A percentile compares a stretch with the other conserved stretches of the same genome.
phyloP scores from a whole-genome alignment of 2,329 filamentous ascomycete genomes.

The Aspergillus sp. region DNA sequence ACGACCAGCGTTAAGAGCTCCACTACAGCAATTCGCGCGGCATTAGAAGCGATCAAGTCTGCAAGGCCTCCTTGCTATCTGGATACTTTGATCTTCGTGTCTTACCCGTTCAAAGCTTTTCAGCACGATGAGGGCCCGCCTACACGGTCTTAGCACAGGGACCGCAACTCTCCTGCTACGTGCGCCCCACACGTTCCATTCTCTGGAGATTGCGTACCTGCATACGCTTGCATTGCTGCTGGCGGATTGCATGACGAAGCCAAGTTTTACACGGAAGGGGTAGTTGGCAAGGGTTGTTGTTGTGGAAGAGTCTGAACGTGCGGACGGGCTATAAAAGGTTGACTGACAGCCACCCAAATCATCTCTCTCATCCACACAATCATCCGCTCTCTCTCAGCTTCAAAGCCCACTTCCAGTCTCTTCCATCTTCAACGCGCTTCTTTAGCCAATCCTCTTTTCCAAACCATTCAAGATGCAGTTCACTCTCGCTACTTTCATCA shows the following conservation, averaged over 20 bases:
- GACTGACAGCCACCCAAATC: background rate
- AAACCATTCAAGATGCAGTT: constrained; percentile 1
- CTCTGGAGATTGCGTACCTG: background rate
- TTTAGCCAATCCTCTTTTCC: background rate
- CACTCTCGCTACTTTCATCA: background rate
- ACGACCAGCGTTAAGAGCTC: too few relatives aligned
- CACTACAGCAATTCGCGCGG: too few relatives aligned
- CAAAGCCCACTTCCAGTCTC: background rate
- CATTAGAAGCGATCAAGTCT: too few relatives aligned
- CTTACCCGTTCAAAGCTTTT: too few relatives aligned
- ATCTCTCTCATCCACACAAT: background rate
- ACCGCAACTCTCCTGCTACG: background rate
- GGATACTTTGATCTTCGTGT: too few relatives aligned
- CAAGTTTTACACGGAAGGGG: background rate
- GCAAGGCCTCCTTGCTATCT: too few relatives aligned
- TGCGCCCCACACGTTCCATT: background rate
- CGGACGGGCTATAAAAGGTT: background rate
- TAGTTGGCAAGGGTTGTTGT: too few relatives aligned
- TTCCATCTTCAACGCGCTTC: background rate
- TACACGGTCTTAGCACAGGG: constrained; percentile 2
- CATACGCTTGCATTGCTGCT: background rate
- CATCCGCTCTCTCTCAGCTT: background rate
- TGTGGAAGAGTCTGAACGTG: background rate
- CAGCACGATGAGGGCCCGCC: background rate
- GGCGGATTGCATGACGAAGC: too few relatives aligned